phyloP scores from a whole-genome alignment of 139 green algal genomes.

The Picochlorum sp. region DNA sequence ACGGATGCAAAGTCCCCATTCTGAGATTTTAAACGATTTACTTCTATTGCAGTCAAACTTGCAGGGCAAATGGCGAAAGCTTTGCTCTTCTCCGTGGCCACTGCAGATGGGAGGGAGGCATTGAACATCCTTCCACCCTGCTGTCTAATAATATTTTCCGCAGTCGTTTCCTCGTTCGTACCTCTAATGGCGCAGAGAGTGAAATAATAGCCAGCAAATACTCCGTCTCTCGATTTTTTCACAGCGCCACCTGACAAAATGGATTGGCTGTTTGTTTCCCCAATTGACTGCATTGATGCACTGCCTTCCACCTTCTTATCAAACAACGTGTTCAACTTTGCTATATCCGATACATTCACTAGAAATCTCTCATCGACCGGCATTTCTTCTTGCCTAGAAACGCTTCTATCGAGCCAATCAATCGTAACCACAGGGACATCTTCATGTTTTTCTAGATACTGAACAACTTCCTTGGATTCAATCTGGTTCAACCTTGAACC shows the following conservation, averaged over 20 bases:
- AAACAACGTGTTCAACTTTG: background rate
- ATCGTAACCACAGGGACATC: conserved; percentile 17
- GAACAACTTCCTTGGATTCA: conserved; percentile 4
- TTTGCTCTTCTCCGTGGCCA: conserved; percentile 8
- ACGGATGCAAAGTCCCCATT: conserved; percentile 36
- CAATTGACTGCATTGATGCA: background rate
- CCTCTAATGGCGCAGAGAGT: conserved; percentile 28
- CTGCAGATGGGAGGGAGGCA: background rate
- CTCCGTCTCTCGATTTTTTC: background rate
- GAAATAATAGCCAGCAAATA: conserved; percentile 31
- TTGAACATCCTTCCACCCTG: conserved; percentile 31
- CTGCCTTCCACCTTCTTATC: background rate
- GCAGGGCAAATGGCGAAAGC: conserved; percentile 29
- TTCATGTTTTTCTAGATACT: conserved; percentile 10
- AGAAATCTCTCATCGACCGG: conserved; percentile 8
- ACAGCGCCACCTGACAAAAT: background rate
- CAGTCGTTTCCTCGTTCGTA: background rate
- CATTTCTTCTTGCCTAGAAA: background rate
- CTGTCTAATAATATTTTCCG: conserved; percentile 13
- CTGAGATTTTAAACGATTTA: conserved; percentile 6
- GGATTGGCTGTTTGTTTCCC: background rate
- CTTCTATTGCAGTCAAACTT: conserved; percentile 9
- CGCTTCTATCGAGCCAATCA: conserved; percentile 34
- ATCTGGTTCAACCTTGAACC: background rate
- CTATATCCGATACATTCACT: background rate